A percentile compares a stretch with the other conserved stretches of the same genome.
Conservation (phyloP, 352 stramenopile species). For the Phytopythium aichiense region DNA sequence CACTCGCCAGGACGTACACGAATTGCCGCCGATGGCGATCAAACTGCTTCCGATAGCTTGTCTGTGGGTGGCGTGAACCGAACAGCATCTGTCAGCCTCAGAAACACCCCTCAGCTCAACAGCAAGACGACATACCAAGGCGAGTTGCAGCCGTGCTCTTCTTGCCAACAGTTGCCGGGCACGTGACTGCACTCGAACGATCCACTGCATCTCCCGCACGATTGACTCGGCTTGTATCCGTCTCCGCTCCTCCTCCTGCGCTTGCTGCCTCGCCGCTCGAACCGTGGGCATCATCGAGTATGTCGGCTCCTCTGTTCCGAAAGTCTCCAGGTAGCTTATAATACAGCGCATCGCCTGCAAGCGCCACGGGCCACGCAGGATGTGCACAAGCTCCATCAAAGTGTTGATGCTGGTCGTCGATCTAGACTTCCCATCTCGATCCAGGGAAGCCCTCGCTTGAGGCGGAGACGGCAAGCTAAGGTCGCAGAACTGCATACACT, state of each 20-base stretch:
- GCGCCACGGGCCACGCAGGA: conserved; percentile 15
- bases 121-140: conserved; percentile 17
- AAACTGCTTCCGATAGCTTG: conserved; percentile 43
- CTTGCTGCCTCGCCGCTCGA: conserved; percentile 16
- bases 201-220: conserved; percentile 14
- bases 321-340: conserved; percentile 31
- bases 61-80: conserved; percentile 8
- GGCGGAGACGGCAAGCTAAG: conserved; percentile 13
- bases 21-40: conserved; percentile 21
- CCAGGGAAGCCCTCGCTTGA: conserved; percentile 1
- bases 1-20: conserved; percentile 28
- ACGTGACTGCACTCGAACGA: conserved; percentile 31
- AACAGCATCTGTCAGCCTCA: not conserved
- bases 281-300: conserved; percentile 42
- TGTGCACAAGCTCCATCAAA: conserved; percentile 8
- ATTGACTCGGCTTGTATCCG: conserved; percentile 1
- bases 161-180: conserved; percentile 30
- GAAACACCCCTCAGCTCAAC: no score
- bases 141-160: conserved; percentile 25
- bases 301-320: conserved; percentile 19
- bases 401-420: not conserved
- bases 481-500: conserved; percentile 25
- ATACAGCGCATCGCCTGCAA: conserved; percentile 25
- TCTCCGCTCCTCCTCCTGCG: not conserved
- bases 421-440: not conserved